phyloP scores from a whole-genome alignment of 1,139 yeast species.

The Blastobotrys indianensis region DNA sequence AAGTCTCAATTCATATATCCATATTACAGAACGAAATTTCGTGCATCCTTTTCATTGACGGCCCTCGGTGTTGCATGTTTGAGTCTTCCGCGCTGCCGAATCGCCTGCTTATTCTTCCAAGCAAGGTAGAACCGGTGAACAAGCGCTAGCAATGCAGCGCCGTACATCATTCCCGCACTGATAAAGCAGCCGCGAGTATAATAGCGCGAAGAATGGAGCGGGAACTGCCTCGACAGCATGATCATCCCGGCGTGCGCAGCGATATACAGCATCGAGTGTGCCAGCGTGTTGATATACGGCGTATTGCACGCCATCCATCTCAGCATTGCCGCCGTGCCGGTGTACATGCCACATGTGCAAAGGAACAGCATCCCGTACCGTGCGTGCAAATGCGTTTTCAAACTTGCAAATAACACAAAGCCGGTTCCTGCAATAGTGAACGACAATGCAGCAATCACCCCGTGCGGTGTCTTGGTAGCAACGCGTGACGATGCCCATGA shows the following conservation, averaged over 20 bases:
- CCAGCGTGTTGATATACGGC: neutral
- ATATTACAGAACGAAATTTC: too few species aligned
- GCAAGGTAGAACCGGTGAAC: neutral
- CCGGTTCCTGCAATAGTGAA: constrained; percentile 3
- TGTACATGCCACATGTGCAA: neutral
- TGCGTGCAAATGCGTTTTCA: neutral
- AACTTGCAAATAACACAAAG: neutral
- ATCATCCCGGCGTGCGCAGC: neutral
- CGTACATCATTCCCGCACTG: constrained; percentile 3
- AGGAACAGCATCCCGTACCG: constrained; percentile 7
- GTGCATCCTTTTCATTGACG: too few species aligned
- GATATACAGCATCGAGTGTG: neutral
- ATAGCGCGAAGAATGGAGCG: neutral
- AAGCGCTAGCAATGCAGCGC: neutral
- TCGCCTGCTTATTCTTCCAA: neutral
- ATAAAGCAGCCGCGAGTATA: neutral
- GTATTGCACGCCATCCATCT: neutral
- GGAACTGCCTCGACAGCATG: constrained; percentile 1
- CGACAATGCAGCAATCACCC: neutral
- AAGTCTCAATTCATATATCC: too few species aligned
- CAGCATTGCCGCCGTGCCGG: neutral
- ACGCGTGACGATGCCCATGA: neutral
- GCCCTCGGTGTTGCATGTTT: too few species aligned
- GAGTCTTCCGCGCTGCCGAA: too few species aligned
- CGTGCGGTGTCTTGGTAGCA: neutral